A percentile compares a stretch with the other conserved stretches of the same genome.
Conservation (phyloP, 768 basidiomycete species). For the Lactifluus piperatus region DNA sequence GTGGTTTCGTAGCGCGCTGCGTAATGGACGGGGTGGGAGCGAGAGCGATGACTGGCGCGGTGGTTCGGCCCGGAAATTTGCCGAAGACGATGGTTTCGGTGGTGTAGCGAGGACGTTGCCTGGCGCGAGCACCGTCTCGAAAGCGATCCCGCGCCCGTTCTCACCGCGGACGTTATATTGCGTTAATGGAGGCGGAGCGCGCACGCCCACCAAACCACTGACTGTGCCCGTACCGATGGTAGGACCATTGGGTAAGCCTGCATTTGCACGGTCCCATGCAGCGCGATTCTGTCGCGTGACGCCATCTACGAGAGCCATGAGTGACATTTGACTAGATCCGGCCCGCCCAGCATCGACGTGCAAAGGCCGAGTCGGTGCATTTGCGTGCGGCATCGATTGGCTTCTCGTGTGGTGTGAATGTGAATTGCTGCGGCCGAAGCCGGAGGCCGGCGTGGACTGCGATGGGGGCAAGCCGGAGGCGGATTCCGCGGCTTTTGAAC, state of each 20-base stretch:
- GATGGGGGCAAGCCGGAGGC: background rate
- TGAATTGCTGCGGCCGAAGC: background rate
- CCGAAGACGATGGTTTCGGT: background rate
- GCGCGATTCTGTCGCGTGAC: conserved; percentile 37
- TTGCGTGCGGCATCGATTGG: background rate
- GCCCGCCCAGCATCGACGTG: background rate
- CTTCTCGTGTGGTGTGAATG: background rate
- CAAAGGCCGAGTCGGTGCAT: conserved; percentile 2
- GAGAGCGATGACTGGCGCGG: background rate
- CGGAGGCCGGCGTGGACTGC: background rate
- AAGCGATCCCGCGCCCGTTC: conserved; percentile 12
- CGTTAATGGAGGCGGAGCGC: conserved; percentile 13
- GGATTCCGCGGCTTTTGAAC: background rate
- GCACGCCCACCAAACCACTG: conserved; percentile 7
- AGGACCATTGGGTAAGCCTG: background rate
- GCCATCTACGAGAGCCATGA: conserved; percentile 65
- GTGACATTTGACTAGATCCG: conserved; percentile 27
- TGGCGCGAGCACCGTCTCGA: conserved; percentile 9
- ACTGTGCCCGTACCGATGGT: background rate
- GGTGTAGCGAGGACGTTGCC: background rate
- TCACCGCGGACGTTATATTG: conserved; percentile 17
- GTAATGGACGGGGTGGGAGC: conserved; percentile 34
- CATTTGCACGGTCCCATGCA: conserved; percentile 20
- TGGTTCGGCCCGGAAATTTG: background rate
- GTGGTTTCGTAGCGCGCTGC: conserved; percentile 50